Conservation (phyloP, 2,329 filamentous ascomycete genomes). For the Huntiella abstrusa region DNA sequence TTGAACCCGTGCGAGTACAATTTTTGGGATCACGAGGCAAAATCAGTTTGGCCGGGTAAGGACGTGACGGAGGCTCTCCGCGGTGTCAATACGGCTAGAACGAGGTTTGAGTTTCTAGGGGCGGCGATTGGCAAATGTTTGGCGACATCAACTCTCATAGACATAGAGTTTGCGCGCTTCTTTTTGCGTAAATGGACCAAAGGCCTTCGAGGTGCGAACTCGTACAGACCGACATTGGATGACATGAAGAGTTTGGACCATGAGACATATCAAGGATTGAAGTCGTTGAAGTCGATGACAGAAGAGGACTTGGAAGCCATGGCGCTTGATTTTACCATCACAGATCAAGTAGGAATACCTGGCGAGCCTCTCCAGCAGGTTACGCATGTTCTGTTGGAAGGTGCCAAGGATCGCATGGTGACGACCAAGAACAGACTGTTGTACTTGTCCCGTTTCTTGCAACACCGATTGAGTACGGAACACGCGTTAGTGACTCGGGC, state of each 20-base stretch:
- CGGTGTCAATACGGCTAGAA: conserved; percentile 13
- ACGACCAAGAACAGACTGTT: conserved; percentile 83
- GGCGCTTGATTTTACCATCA: conserved; percentile 73
- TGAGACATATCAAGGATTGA: conserved; percentile 70
- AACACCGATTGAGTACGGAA: conserved; percentile 69
- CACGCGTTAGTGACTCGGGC: conserved; percentile 65
- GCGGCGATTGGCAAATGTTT: conserved; percentile 89
- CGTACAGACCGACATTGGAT: conserved; percentile 80
- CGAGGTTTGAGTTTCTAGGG: conserved; percentile 76
- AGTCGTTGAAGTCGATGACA: conserved; percentile 51
- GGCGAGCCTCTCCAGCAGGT: conserved; percentile 32
- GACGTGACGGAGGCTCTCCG: too few species aligned
- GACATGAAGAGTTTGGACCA: conserved; percentile 86
- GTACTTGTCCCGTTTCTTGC: conserved; percentile 86
- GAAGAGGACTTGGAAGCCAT: conserved; percentile 39
- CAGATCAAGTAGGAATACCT: conserved; percentile 40
- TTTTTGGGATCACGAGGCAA: too few species aligned
- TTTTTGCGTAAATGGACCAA: conserved; percentile 85
- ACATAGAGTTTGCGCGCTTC: conserved; percentile 84
- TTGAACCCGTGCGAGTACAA: too few species aligned
- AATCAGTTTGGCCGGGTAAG: too few species aligned
- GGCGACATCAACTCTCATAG: conserved; percentile 89
- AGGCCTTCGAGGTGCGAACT: conserved; percentile 34
- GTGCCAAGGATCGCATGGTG: conserved; percentile 61
- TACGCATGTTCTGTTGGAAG: conserved; percentile 51